These are phyloP conservation scores for Leptomonas seymouri DNA, from an alignment of 208 protist species.

Conservation along the genomic window DNA sequence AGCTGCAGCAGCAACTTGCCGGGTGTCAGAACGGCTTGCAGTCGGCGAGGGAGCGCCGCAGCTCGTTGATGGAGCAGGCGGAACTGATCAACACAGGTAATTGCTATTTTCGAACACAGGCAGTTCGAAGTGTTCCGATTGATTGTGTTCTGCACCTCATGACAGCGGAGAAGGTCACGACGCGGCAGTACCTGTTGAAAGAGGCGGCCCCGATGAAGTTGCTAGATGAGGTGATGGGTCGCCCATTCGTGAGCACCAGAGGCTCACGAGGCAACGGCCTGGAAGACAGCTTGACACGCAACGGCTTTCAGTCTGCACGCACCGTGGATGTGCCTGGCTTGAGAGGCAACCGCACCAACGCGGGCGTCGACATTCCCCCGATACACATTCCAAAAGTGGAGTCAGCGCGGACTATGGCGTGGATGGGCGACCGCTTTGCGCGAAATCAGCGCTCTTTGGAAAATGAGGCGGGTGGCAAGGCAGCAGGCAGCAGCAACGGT, in stretches of 20 bases:
- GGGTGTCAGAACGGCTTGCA: slow-evolving; percentile 32
- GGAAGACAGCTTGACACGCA: neutral
- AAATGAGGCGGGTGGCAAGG: neutral
- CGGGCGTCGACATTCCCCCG: slow-evolving; percentile 8
- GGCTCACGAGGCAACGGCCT: neutral
- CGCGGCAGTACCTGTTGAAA: slow-evolving; percentile 29
- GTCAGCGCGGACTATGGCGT: slow-evolving; percentile 4
- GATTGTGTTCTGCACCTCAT: slow-evolving; percentile 35
- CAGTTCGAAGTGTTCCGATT: slow-evolving; percentile 27
- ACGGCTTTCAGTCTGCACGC: slow-evolving; percentile 3
- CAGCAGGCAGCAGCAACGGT: too few species aligned
- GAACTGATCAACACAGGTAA: slow-evolving; percentile 29
- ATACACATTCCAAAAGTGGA: slow-evolving; percentile 20
- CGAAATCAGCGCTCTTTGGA: neutral
- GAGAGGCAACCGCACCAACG: slow-evolving; percentile 6
- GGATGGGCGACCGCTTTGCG: slow-evolving; percentile 7
- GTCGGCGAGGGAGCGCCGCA: slow-evolving; percentile 29
- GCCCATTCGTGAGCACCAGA: neutral
- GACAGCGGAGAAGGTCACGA: slow-evolving; percentile 34
- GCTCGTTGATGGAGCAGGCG: slow-evolving; percentile 34
- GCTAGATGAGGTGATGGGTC: slow-evolving; percentile 15
- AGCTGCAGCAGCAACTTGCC: slow-evolving; percentile 46
- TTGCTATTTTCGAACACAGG: slow-evolving; percentile 30
- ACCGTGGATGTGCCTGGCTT: neutral
- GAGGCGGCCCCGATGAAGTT: slow-evolving; percentile 12